Conservation (phyloP, 139 green algal species). For the Haematococcus sp. region DNA sequence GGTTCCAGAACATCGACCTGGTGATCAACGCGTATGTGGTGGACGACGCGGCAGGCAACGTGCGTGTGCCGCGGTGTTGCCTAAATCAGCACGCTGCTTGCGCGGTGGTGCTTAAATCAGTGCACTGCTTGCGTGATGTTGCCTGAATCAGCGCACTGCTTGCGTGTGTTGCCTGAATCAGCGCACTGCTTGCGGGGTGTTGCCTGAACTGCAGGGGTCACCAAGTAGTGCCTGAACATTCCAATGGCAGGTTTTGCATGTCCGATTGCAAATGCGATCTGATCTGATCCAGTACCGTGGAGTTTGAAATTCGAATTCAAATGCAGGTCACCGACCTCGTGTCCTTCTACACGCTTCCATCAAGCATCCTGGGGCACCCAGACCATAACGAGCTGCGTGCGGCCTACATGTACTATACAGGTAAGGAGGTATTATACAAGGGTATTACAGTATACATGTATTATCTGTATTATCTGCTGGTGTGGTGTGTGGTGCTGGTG, state of each 20-base stretch:
- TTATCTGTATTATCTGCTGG: too few relatives aligned
- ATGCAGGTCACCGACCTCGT: conserved; percentile 81
- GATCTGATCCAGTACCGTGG: not conserved
- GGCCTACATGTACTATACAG: conserved; percentile 97
- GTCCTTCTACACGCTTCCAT: conserved; percentile 95
- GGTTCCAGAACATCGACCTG: conserved; percentile 56
- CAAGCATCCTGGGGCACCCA: conserved; percentile 82
- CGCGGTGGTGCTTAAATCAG: too few relatives aligned
- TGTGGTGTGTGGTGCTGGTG: too few relatives aligned
- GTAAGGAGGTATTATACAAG: too few relatives aligned
- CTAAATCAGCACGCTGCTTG: not conserved
- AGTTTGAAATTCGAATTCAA: not conserved
- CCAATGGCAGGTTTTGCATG: too few relatives aligned
- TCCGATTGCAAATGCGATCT: not conserved
- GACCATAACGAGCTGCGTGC: conserved; percentile 81
- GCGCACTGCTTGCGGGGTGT: too few relatives aligned
- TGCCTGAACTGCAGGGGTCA: too few relatives aligned
- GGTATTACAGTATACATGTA: too few relatives aligned
- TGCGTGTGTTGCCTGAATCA: too few relatives aligned
- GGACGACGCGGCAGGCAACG: conserved; percentile 46
- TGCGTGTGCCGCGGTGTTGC: not conserved
- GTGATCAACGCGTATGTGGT: conserved; percentile 93
- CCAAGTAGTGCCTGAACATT: too few relatives aligned
- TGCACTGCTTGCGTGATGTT: too few relatives aligned
- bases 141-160: too few relatives aligned